Conservation (phyloP, 495 filamentous ascomycete species). For the Aspergillus olivimuriae region DNA sequence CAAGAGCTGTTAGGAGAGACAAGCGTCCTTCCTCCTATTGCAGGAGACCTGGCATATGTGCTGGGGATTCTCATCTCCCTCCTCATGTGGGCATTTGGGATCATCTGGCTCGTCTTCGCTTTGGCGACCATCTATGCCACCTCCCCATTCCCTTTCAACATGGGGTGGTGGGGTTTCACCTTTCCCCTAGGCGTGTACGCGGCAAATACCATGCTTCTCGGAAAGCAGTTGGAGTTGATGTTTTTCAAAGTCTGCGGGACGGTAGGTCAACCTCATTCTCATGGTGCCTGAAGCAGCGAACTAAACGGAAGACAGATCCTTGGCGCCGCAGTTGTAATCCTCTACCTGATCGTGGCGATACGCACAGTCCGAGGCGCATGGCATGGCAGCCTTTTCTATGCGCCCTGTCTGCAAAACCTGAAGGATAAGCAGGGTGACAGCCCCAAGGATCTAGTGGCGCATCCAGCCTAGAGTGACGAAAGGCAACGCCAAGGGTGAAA, state of each 20-base stretch:
- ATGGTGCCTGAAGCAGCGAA: neutral
- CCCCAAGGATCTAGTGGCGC: neutral
- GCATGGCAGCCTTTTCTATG: constrained; percentile 38
- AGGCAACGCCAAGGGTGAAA: too few relatives aligned
- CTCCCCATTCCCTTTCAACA: constrained; percentile 50
- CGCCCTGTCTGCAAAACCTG: constrained; percentile 43
- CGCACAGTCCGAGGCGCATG: constrained; percentile 33
- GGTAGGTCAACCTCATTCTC: constrained; percentile 19
- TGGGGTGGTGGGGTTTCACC: constrained; percentile 59
- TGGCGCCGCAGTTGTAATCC: constrained; percentile 28
- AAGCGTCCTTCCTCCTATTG: constrained; percentile 18
- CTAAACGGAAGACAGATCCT: constrained; percentile 22
- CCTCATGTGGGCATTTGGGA: constrained; percentile 43
- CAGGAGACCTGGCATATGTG: constrained; percentile 35
- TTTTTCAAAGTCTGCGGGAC: constrained; percentile 49
- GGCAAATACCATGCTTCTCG: constrained; percentile 39
- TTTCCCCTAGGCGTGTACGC: constrained; percentile 54
- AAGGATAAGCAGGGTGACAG: constrained; percentile 16
- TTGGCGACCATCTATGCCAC: constrained; percentile 30
- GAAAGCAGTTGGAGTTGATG: constrained; percentile 33
- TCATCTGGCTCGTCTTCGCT: constrained; percentile 46
- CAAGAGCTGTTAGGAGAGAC: constrained; percentile 21
- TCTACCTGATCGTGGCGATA: constrained; percentile 38
- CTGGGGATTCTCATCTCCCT: constrained; percentile 35
- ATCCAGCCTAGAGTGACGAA: too few relatives aligned